Base-by-base conservation (phyloP, 2,329 filamentous ascomycete genomes). In the Amauroascus verrucosus region DNA sequence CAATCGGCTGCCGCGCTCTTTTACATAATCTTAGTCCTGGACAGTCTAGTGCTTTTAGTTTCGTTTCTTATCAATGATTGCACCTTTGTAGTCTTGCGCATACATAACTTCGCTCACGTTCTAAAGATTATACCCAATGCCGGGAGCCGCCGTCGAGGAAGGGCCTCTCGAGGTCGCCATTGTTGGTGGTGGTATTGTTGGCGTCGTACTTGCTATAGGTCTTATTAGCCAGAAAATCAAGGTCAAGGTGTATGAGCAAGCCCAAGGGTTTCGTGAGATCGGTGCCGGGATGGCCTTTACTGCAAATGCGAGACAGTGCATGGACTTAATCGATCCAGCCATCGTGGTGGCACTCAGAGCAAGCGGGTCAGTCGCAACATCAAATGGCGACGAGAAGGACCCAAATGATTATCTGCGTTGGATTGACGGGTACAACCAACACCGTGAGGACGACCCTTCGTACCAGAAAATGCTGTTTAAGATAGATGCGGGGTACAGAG, bases 181-280 rank as follows among this genome's bases (percentile, higher is more conserved):
- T 22, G 62, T 71, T 20, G 70, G 70, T 11, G 70, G 70, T 26
- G 70, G 70, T 46, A 67, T 72, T 24, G 67, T 67, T 28, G 70
- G 70, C 11, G 64, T 73, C 20, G 66, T 64, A 54, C 59, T 64
- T 18, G 64, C 67, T n/a, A 62, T 71, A 13, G 62, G 65, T 13
- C 64, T 72, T 18, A 18, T 7, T 60, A 65, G 30, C 62, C 69
- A 41, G 65, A 67, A 52, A 57, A 50, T 59, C 59, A 59, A 56
- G 58, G 18, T 52, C 40, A 52, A 14, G 16, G 33, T 52, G 4
- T 52, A 52, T 22, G 49, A 52, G 33, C 49, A 33, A 26, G 38
- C 49, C 14, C 16, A 37, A 20, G 16, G 40, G 14, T 52, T 18
- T 6, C 24, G 33, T 44, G 49, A 52, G 18, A 45, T 45, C 16